Evolutionary conservation across 176 grass and related monocot species (phyloP), one percentile per base, ranked within the genome.

Genomic region (Paspalum vaginatum): DNA sequence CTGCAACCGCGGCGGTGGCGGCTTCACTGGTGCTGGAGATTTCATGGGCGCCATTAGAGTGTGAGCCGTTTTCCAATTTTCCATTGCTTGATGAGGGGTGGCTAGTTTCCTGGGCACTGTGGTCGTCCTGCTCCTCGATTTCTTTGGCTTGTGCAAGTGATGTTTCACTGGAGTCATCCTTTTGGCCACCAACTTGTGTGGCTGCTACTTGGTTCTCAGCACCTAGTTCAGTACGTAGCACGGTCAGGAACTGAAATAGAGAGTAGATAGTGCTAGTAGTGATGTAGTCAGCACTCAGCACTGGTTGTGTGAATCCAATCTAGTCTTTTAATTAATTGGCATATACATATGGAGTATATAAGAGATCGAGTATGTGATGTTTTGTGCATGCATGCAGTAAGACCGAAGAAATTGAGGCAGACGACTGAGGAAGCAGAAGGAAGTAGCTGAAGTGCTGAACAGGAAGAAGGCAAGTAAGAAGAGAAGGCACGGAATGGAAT

Each of bases 61-160:
- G 84, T 59, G 60, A 91, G 40, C 83, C 76, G 75, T 84, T 88
- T 49, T 85, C 69, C 21, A 72, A 56, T 22, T 78, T 75, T 32
- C 18, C 21, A 5, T 40, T 60, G 32, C 67, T 66, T 46, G 73
- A 20, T 46, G 73, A 20, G 48, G 16, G 26, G 37, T 62, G 48
- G 76, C 80, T 84, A 57, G 25, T 55, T 81, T 81, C 76, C 74
- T 83, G 55, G 47, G 37, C 58, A 40, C 17, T 15, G 18, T 22
- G 15, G 64, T 63, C 52, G 38, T 78, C 76, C 5, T 86, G 76
- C 46, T 72, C 59, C 0, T 69, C 77, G 79, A 60, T 7, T 9
- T 68, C 78, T 61, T 78, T 11, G 48, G 27, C 68, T 51, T 74
- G 39, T 73, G 60, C 14, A 45, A 13, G 22, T 14, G 22, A 50